Conservation (phyloP, 306 rosid genomes). For the Trichosanthes truncata region DNA sequence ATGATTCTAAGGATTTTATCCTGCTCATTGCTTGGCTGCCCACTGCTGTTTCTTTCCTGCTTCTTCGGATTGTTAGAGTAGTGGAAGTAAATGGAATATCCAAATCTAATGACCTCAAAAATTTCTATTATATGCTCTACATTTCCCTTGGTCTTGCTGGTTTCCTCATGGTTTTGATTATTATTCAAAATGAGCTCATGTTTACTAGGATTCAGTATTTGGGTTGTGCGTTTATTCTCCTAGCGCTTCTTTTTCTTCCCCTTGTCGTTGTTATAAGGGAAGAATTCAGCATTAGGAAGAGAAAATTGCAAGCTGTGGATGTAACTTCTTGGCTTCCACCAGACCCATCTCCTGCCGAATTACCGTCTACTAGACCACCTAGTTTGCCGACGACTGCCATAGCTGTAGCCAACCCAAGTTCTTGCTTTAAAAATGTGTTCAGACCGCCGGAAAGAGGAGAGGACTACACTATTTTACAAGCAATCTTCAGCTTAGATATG, state of each 20-base stretch:
- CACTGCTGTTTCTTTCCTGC: neutral
- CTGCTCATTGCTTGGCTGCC: slow-evolving; percentile 9
- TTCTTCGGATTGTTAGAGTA: slow-evolving; percentile 8
- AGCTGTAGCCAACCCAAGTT: neutral
- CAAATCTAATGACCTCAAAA: neutral
- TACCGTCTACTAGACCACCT: neutral
- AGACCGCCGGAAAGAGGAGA: slow-evolving; percentile 8
- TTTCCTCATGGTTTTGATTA: slow-evolving; percentile 2
- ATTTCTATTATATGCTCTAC: neutral
- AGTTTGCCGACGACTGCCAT: neutral
- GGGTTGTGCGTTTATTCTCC: slow-evolving; percentile 1
- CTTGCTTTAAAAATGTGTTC: neutral
- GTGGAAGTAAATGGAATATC: neutral
- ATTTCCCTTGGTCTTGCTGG: slow-evolving; percentile 9
- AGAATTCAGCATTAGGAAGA: neutral
- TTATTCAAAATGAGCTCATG: neutral
- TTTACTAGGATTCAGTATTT: slow-evolving; percentile 9
- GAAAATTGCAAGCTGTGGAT: neutral
- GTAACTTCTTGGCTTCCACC: neutral
- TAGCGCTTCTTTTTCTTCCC: slow-evolving; percentile 4
- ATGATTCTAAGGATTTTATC: slow-evolving; percentile 5
- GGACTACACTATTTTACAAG: slow-evolving; percentile 7
- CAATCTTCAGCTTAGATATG: slow-evolving; percentile 4
- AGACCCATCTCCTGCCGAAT: neutral
- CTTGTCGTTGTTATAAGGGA: neutral